These are phyloP conservation scores for Aspergillus bertholletiae DNA, from an alignment of 495 filamentous ascomycete genomes.

Conservation along the genomic window DNA sequence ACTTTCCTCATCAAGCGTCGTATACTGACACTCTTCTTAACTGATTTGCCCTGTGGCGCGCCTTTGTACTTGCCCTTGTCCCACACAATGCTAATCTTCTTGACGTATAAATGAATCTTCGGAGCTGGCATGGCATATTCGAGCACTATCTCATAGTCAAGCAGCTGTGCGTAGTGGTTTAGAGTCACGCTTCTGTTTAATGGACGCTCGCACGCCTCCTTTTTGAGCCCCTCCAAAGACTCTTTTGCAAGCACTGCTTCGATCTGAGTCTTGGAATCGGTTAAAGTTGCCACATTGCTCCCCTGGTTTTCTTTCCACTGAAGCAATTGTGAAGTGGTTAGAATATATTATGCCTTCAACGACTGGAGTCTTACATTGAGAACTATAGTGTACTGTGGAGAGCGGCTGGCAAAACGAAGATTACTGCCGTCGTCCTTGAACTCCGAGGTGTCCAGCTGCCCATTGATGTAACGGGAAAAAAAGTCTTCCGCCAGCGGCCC, in stretches of 20 bases:
- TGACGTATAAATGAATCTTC: constrained; percentile 31
- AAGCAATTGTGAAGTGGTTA: constrained; percentile 1
- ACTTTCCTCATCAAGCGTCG: constrained; percentile 15
- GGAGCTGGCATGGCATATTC: constrained; percentile 23
- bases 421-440: constrained; percentile 39
- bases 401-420: constrained; percentile 26
- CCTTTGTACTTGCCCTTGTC: constrained; percentile 21
- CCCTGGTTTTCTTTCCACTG: constrained; percentile 24
- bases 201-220: constrained; percentile 4
- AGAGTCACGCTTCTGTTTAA: constrained; percentile 20
- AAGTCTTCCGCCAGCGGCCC: constrained; percentile 24
- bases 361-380: constrained; percentile 18
- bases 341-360: not conserved
- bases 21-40: constrained; percentile 16
- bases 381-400: constrained; percentile 16
- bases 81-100: constrained; percentile 31
- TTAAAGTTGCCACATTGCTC: constrained; percentile 22
- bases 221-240: constrained; percentile 17
- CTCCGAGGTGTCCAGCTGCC: constrained; percentile 12
- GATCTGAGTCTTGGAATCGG: constrained; percentile 37
- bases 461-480: constrained; percentile 21
- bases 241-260: constrained; percentile 30
- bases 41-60: constrained; percentile 15
- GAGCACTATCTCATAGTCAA: constrained; percentile 38
- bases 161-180: constrained; percentile 31